A percentile compares a stretch with the other conserved stretches of the same genome.
Conservation (phyloP, 352 stramenopile genomes). For the Globisporangium irregulare region DNA sequence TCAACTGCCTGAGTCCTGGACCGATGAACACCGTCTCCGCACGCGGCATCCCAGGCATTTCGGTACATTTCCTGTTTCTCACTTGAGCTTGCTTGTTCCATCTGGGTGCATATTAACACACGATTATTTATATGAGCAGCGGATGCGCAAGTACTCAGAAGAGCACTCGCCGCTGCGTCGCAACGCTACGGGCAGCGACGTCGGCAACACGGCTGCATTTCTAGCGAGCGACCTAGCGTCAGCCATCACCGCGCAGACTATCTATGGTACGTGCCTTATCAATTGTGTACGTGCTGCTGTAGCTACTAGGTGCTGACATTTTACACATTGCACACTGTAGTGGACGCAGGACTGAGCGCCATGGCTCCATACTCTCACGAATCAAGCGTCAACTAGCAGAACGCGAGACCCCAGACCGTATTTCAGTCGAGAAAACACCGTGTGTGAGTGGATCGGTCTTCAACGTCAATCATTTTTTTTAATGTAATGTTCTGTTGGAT, state of each 20-base stretch:
- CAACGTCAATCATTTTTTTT: background rate
- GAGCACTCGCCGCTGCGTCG: slow-evolving; percentile 63
- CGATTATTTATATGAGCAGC: slow-evolving; percentile 27
- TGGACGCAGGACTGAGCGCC: slow-evolving; percentile 72
- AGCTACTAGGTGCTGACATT: background rate
- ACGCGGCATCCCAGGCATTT: slow-evolving; percentile 88
- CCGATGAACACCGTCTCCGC: slow-evolving; percentile 90
- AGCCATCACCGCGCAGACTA: slow-evolving; percentile 87
- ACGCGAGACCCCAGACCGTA: background rate
- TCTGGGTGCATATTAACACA: background rate
- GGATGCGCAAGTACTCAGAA: slow-evolving; percentile 78
- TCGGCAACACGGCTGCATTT: slow-evolving; percentile 78
- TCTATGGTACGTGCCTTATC: slow-evolving; percentile 61
- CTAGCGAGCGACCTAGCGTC: slow-evolving; percentile 68
- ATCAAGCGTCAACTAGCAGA: background rate
- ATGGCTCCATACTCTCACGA: slow-evolving; percentile 43
- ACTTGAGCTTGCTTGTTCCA: background rate
- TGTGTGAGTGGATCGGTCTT: background rate
- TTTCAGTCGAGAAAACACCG: background rate
- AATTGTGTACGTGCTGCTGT: background rate
- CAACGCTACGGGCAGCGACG: slow-evolving; percentile 68
- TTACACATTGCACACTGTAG: slow-evolving; percentile 19
- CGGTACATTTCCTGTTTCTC: slow-evolving; percentile 25
- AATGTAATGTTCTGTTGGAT: background rate
- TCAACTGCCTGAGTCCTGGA: slow-evolving; percentile 90